Base-by-base conservation (phyloP, 345 rosid species). In the Clausena lansium region DNA sequence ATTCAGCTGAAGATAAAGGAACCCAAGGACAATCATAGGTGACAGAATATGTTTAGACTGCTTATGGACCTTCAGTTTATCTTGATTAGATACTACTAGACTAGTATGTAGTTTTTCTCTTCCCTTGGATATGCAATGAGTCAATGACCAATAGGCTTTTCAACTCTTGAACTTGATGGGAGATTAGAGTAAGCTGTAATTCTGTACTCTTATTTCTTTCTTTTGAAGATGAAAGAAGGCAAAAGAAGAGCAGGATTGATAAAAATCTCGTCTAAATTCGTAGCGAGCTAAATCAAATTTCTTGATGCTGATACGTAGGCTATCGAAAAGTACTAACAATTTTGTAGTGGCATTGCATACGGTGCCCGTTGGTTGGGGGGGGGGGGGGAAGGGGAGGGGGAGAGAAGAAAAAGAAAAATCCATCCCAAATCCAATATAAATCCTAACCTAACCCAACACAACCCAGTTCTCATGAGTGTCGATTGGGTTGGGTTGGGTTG, bases 1-100 rank as follows among this genome's bases (percentile, higher is more conserved):
- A 89, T 78, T 70, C 87, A 5, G 32, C 69, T 1, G 88, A 71
- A 47, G 80, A 83, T 28, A 75, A 77, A 66, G 83, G 52, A 77
- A 70, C 36, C 73, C 80, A 81, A 79, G 81, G 73, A 59, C 74
- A 76, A 77, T 54, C 73, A 13, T 80, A 75, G 47, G n/a, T 28
- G 5, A 62, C 25, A 17, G 9, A 73, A 59, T 33, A 41, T 17
- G 24, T 47, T 45, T 47, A 47, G 28, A 6, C 73, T 15, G 4
- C 25, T 0, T 47, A 11, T 32, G 6, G n/a, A 19, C 22, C 28
- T 32, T 7, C 4, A 22, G 28, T 32, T 24, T 6, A 20, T 33
- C 24, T 67, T 50, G 4, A 0, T 62, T 50, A 17, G 7, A 45
- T 4, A 45, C 13, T 45, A 45, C 13, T 25, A 7, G 38, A 60